Evolutionary conservation across 164 flowering plant genomes (phyloP).

Genomic region (Nymphaea colorata): DNA sequence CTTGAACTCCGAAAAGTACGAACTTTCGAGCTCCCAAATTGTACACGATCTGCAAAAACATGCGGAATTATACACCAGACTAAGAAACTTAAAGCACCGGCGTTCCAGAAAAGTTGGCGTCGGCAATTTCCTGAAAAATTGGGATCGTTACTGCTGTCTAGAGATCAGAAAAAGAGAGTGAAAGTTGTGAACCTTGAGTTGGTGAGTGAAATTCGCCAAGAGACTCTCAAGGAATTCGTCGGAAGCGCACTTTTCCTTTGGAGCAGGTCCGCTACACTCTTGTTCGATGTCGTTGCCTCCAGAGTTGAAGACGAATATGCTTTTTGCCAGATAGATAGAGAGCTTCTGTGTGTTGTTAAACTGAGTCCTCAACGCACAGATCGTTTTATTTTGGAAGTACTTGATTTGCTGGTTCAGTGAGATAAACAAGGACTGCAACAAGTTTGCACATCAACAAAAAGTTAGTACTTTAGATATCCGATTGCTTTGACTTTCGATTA

Average conservation of each 20-base stretch:
- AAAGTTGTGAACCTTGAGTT: background rate
- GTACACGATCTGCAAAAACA: constrained; percentile 38
- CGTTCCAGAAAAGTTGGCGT: no score
- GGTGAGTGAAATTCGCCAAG: background rate
- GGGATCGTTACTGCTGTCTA: background rate
- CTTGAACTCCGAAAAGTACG: constrained; percentile 34
- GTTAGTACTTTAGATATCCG: no score
- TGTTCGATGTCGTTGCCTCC: background rate
- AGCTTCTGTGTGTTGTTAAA: background rate
- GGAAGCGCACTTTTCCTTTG: background rate
- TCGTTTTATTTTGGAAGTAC: background rate
- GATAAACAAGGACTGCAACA: no score
- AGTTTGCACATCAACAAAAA: no score
- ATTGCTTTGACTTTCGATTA: no score
- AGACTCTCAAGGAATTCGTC: background rate
- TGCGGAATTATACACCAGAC: no score
- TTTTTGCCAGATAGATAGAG: background rate
- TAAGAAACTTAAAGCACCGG: no score
- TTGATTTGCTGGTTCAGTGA: background rate
- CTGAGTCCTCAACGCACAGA: background rate
- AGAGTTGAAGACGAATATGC: background rate
- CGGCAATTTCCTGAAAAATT: no score
- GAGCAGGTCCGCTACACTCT: background rate
- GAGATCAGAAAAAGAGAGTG: background rate
- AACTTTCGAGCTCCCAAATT: constrained; percentile 49